These are phyloP conservation scores for Phellopilus nigrolimitatus DNA, from an alignment of 1,284 basidiomycete species.

Conservation along the genomic window DNA sequence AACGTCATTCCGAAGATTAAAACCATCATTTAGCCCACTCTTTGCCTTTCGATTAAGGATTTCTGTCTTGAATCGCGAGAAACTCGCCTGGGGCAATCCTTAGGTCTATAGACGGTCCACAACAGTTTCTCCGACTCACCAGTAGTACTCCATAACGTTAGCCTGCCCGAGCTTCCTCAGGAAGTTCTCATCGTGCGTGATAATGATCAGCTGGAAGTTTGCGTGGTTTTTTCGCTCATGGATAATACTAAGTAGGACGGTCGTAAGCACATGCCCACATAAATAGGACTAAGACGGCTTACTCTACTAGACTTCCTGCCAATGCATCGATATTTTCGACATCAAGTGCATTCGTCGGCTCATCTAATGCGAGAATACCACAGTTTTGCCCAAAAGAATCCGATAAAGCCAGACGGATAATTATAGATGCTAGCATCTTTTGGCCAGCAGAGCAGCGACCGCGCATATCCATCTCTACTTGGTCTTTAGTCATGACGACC, in stretches of 20 bases:
- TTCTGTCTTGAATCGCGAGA: constrained; percentile 62
- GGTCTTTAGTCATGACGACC: constrained; percentile 98
- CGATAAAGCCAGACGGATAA: constrained; percentile 95
- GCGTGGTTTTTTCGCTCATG: constrained; percentile 83
- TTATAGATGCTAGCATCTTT: constrained; percentile 98
- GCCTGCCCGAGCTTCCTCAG: constrained; percentile 77
- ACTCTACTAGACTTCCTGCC: constrained; percentile 90
- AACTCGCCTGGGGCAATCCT: constrained; percentile 42
- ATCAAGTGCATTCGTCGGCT: constrained; percentile 97
- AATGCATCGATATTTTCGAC: constrained; percentile 95
- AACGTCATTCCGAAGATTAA: too few relatives aligned
- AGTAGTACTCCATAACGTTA: constrained; percentile 90
- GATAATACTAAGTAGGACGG: constrained; percentile 65
- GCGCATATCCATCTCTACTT: constrained; percentile 99
- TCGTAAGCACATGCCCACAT: constrained; percentile 4
- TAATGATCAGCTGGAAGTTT: constrained; percentile 97
- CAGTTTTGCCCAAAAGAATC: constrained; percentile 98
- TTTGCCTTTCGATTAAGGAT: constrained; percentile 64
- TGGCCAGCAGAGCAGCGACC: constrained; percentile 98
- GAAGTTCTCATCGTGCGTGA: constrained; percentile 94
- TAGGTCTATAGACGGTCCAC: constrained; percentile 5
- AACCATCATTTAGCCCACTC: constrained; percentile 44
- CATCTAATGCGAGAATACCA: constrained; percentile 95
- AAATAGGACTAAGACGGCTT: constrained; percentile 31
- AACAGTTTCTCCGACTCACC: constrained; percentile 43